Evolutionary conservation across 1,284 basidiomycete genomes (phyloP), one percentile per base, ranked within the genome.

Genomic region (Gymnopus androsaceus): DNA sequence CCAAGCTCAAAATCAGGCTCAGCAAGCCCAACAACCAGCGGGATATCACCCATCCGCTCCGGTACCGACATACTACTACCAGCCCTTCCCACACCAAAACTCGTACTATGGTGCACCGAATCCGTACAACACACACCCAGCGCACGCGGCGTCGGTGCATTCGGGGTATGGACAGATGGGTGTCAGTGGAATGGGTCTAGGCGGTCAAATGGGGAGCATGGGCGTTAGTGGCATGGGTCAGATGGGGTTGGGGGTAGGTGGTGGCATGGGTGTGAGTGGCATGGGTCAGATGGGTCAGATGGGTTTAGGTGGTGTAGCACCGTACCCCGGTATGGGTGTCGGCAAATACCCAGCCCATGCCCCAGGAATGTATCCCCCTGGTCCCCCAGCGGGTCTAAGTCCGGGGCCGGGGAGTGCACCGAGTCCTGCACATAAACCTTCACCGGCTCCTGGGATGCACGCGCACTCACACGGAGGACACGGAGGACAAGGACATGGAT

Each of bases 1-100:
- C 21, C 49, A 48, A 45, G 56, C 38, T 28, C 62, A 64, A 37
- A 59, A 61, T 4, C 59, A 63, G 23, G 71, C 72, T 28, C 47
- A 46, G 28, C 59, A 54, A 30, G 85, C 84, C 58, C 78, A 83
- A 3, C 75, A 75, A 30, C 75, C 77, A 15, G 76, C 76, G 4
- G 85, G 87, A 69, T 83, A 79, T 12, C 83, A 83, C 27, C 73
- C 71, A 55, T 83, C 78, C 56, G 83, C 76, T 44, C 84, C 76
- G 41, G 69, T 85, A 49, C 83, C 82, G 1, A 87, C 86, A 65
- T 89, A 87, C 66, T 87, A 81, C 70, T 83, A 80, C 62, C 80
- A 79, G 55, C 80, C 82, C 17, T 88, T 87, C 68, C 83, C 84
- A 4, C 85, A 87, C 63, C 87, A 90, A 63, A 90, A 83, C 69